Percentiles rank a stretch among this genome's conserved stretches.
These are phyloP conservation scores for Talaromyces sp. DNA, from an alignment of 2,329 filamentous ascomycete genomes.

Conservation along the genomic window DNA sequence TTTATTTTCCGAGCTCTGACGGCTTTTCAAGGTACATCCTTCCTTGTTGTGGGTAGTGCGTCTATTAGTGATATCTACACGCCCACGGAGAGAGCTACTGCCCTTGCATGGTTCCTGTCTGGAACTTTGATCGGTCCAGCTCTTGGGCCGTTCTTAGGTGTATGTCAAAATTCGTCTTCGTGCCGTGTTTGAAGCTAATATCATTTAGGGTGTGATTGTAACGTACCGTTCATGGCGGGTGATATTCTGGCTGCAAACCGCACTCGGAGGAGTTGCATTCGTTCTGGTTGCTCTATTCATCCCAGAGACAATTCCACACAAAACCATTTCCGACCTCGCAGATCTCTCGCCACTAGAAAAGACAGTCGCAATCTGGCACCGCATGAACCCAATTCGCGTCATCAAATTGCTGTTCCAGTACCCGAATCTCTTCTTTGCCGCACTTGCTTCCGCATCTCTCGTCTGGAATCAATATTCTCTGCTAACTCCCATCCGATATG, in stretches of 20 bases:
- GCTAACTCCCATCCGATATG: conserved; percentile 66
- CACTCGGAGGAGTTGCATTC: conserved; percentile 58
- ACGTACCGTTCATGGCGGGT: conserved; percentile 69
- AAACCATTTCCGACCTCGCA: conserved; percentile 58
- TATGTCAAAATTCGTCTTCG: conserved; percentile 36
- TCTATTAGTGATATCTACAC: conserved; percentile 66
- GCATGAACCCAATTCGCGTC: conserved; percentile 62
- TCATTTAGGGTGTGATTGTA: conserved; percentile 68
- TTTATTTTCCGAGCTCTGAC: conserved; percentile 71
- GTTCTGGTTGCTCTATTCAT: conserved; percentile 62
- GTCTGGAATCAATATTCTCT: conserved; percentile 74
- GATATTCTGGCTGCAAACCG: conserved; percentile 75
- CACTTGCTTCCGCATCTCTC: conserved; percentile 58
- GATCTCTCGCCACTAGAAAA: conserved; percentile 52
- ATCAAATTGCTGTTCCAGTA: conserved; percentile 63
- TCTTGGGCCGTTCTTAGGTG: conserved; percentile 50
- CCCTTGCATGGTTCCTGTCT: conserved; percentile 68
- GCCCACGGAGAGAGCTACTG: conserved; percentile 66
- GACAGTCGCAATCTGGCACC: conserved; percentile 54
- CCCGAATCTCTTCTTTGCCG: conserved; percentile 63
- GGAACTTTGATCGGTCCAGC: conserved; percentile 70
- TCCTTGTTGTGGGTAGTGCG: conserved; percentile 67
- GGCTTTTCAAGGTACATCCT: conserved; percentile 70
- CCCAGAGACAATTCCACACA: conserved; percentile 68
- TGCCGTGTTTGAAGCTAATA: conserved; percentile 33